Evolutionary conservation across 805 yeast genomes (phyloP).

Genomic region (Wickerhamomyces strasburgensis): DNA sequence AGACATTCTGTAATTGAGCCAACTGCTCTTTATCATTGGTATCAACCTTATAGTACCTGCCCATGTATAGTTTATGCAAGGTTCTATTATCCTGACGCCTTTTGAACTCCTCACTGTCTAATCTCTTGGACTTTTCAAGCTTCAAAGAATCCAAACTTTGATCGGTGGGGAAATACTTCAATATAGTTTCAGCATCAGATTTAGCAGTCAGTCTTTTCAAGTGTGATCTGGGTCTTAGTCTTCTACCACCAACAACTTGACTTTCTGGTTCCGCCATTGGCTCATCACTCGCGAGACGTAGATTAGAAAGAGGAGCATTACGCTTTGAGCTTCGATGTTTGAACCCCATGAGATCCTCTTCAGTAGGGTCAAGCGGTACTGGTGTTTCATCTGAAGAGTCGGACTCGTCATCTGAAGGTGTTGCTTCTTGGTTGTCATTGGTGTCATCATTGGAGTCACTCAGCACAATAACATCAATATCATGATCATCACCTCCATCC

Average conservation of each 20-base stretch:
- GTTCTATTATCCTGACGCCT: constrained; percentile 16
- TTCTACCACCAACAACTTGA: constrained; percentile 14
- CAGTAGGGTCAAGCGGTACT: background rate
- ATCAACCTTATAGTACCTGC: constrained; percentile 7
- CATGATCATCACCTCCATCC: constrained; percentile 2
- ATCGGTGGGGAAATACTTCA: constrained; percentile 9
- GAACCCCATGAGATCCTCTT: background rate
- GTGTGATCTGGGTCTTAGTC: constrained; percentile 10
- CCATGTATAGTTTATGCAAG: constrained; percentile 21
- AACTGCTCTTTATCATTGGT: constrained; percentile 1
- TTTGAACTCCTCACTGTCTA: background rate
- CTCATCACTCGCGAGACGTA: constrained; percentile 1
- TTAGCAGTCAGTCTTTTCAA: background rate
- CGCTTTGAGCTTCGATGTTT: background rate
- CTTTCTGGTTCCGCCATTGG: constrained; percentile 4
- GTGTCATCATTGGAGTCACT: background rate
- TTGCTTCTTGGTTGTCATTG: background rate
- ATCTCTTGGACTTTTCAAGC: background rate
- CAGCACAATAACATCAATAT: constrained; percentile 1
- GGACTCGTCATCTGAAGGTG: too few species aligned
- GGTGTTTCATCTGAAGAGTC: background rate
- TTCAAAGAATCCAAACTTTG: constrained; percentile 13
- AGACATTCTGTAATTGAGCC: constrained; percentile 8
- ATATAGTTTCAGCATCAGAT: background rate
- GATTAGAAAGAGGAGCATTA: background rate